Evolutionary conservation across 1,284 basidiomycete genomes (phyloP).

Genomic region (Moesziomyces sp.): DNA sequence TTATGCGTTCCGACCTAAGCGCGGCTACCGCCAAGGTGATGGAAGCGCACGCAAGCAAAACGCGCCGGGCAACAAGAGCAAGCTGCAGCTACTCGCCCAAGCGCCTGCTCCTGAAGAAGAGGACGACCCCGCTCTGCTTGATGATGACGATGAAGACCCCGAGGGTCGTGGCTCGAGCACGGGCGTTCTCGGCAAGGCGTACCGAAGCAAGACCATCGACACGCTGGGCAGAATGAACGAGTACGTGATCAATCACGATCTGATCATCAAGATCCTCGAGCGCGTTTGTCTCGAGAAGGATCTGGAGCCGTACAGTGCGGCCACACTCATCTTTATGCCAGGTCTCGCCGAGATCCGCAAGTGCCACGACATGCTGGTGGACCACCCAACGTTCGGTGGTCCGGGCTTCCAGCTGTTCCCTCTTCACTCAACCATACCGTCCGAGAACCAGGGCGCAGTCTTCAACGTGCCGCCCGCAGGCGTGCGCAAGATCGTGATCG

Average conservation of each 20-base stretch:
- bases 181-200: conserved; percentile 71
- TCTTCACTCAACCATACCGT: conserved; percentile 80
- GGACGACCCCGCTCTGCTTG: conserved; percentile 81
- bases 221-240: conserved; percentile 91
- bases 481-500: conserved; percentile 88
- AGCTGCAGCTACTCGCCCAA: conserved; percentile 73
- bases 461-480: conserved; percentile 86
- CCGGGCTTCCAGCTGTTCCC: conserved; percentile 82
- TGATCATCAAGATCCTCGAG: conserved; percentile 84
- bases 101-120: conserved; percentile 71
- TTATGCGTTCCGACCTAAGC: conserved; percentile 73
- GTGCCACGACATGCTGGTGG: conserved; percentile 82
- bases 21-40: conserved; percentile 37
- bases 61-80: conserved; percentile 70
- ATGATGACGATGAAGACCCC: conserved; percentile 78
- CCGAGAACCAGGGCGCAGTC: conserved; percentile 86
- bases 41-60: conserved; percentile 45
- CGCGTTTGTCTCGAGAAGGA: conserved; percentile 79
- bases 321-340: conserved; percentile 92
- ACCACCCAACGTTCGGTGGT: conserved; percentile 80
- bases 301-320: conserved; percentile 77
- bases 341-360: conserved; percentile 86
- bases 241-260: conserved; percentile 74
- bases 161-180: conserved; percentile 67
- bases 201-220: conserved; percentile 77